phyloP scores from a whole-genome alignment of 2,329 filamentous ascomycete species.

The Penicillium psychrosexuale region DNA sequence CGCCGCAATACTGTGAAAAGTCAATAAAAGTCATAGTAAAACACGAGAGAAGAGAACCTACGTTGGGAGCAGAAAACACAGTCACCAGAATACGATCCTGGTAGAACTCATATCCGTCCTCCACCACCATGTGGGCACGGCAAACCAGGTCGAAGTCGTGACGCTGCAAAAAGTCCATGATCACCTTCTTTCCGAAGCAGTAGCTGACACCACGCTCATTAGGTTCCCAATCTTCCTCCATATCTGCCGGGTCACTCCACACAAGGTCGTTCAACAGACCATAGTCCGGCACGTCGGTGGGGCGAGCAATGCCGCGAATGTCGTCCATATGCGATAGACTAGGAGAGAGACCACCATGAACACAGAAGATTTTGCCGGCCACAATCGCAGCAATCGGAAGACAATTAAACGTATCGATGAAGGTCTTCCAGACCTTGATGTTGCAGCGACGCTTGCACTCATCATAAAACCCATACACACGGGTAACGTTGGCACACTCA shows the following conservation, averaged over 20 bases:
- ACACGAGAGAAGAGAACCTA: constrained; percentile 50
- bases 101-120: constrained; percentile 99
- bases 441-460: constrained; percentile 96
- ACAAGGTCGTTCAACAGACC: constrained; percentile 90
- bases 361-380: constrained; percentile 95
- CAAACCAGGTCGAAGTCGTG: constrained; percentile 98
- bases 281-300: constrained; percentile 96
- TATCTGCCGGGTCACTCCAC: constrained; percentile 97
- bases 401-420: constrained; percentile 94
- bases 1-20: constrained; percentile 78
- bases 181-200: constrained; percentile 97
- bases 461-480: constrained; percentile 96
- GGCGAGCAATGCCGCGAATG: constrained; percentile 90
- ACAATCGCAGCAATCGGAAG: constrained; percentile 95
- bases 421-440: constrained; percentile 97
- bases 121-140: constrained; percentile 97
- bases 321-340: constrained; percentile 96
- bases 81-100: constrained; percentile 92
- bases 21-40: constrained; percentile 20
- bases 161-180: constrained; percentile 87
- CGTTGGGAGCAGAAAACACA: constrained; percentile 95
- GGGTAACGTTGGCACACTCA: constrained; percentile 92
- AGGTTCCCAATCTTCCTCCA: constrained; percentile 97
- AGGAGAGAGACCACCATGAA: constrained; percentile 90
- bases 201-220: constrained; percentile 97